Percentiles rank a stretch among this genome's conserved stretches.
phyloP scores from a whole-genome alignment of 768 basidiomycete species.

The Sistotremastrum niveocremeum region DNA sequence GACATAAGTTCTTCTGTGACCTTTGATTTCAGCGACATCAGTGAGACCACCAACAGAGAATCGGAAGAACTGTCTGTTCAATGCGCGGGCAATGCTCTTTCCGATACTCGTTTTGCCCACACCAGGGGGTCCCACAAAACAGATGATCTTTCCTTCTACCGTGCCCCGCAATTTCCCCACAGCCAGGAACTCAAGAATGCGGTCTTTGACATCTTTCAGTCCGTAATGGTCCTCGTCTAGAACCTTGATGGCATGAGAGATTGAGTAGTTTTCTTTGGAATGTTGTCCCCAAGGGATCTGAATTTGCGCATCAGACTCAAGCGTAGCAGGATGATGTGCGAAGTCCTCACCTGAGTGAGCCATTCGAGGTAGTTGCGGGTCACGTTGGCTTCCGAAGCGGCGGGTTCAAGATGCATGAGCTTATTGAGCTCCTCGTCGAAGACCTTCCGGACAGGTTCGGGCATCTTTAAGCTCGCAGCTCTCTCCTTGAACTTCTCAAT shows the following conservation, averaged over 20 bases:
- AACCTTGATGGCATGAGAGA: constrained; percentile 65
- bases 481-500: constrained; percentile 87
- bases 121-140: constrained; percentile 91
- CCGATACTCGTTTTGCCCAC: constrained; percentile 97
- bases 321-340: neutral
- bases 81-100: constrained; percentile 84
- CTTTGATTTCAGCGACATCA: constrained; percentile 98
- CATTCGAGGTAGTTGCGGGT: constrained; percentile 92
- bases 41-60: constrained; percentile 95
- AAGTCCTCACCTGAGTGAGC: constrained; percentile 54
- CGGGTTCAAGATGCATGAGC: constrained; percentile 78
- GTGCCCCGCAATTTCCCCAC: constrained; percentile 91
- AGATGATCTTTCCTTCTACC: constrained; percentile 95
- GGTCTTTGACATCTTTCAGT: constrained; percentile 80
- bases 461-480: constrained; percentile 74
- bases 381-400: constrained; percentile 86
- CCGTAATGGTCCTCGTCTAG: constrained; percentile 96
- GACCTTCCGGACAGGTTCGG: constrained; percentile 77
- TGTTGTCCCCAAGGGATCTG: constrained; percentile 96
- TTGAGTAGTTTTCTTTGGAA: constrained; percentile 85
- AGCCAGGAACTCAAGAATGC: constrained; percentile 91
- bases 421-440: constrained; percentile 95
- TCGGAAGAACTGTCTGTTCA: constrained; percentile 87
- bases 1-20: constrained; percentile 93
- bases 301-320: neutral